Percentiles rank a stretch among this genome's conserved stretches.
Evolutionary conservation across 148 eudicot genomes (phyloP).

Genomic region (Simmondsia chinensis): DNA sequence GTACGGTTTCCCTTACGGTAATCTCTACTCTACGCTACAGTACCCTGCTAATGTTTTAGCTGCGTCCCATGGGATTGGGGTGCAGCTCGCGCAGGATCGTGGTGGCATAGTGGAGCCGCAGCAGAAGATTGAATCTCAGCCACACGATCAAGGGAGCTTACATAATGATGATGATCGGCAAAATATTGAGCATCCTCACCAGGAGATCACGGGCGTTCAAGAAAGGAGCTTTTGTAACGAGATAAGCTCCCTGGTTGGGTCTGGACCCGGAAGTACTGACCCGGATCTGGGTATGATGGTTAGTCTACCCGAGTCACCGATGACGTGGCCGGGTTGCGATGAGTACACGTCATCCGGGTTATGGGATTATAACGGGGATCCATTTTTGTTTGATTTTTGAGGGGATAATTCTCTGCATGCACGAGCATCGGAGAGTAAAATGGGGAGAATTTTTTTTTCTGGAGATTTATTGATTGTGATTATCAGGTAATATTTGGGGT

Average conservation of each 20-base stretch:
- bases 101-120: neutral
- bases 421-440: no score
- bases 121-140: constrained; percentile 3
- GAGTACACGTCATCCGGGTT: constrained; percentile 29
- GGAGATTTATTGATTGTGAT: no score
- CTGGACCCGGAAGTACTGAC: constrained; percentile 19
- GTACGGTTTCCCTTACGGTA: constrained; percentile 8
- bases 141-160: neutral
- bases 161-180: constrained; percentile 2
- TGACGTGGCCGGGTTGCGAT: constrained; percentile 23
- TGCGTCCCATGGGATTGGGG: no score
- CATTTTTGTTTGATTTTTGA: constrained; percentile 51
- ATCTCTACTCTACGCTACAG: constrained; percentile 19
- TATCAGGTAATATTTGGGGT: no score
- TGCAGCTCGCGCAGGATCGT: no score
- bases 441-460: no score
- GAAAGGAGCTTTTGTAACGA: constrained; percentile 24
- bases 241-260: constrained; percentile 28
- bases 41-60: constrained; percentile 25
- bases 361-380: constrained; percentile 75
- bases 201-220: no score
- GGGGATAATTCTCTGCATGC: constrained; percentile 7
- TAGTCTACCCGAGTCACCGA: constrained; percentile 13
- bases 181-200: constrained; percentile 2
- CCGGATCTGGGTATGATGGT: neutral